phyloP scores from a whole-genome alignment of 2,329 filamentous ascomycete genomes.

The Thielaviopsis populi region DNA sequence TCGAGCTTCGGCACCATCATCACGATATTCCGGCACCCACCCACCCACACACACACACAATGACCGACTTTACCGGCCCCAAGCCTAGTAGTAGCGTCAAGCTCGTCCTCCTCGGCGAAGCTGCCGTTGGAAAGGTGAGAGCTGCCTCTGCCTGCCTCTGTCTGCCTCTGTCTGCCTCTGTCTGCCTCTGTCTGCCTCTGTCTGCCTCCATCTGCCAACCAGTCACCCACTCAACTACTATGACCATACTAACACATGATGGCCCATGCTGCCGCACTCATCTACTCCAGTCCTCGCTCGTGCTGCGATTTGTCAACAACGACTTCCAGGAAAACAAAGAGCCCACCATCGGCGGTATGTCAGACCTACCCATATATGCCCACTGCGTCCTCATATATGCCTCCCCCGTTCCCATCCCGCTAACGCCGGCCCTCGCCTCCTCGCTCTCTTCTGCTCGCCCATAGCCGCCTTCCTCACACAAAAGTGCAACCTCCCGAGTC shows the following conservation, averaged over 20 bases:
- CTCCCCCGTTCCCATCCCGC: conserved; percentile 11
- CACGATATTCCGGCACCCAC: no score
- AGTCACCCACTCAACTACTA: no score
- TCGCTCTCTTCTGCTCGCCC: not conserved
- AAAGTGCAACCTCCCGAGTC: conserved; percentile 88
- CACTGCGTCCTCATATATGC: not conserved
- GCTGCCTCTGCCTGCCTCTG: not conserved
- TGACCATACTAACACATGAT: not conserved
- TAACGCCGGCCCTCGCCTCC: not conserved
- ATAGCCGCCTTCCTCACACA: conserved; percentile 93
- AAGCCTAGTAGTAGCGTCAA: conserved; percentile 99
- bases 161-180: no score
- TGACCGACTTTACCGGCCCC: conserved; percentile 45
- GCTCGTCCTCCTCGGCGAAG: conserved; percentile 92
- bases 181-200: no score
- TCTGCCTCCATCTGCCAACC: no score
- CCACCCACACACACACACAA: conserved; percentile 17
- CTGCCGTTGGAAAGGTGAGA: conserved; percentile 86
- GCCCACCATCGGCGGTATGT: conserved; percentile 88
- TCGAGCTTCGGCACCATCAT: no score
- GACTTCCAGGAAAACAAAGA: conserved; percentile 99
- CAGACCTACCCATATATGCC: not conserved
- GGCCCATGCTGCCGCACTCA: not conserved
- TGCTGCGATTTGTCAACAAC: conserved; percentile 97
- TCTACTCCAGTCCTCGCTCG: conserved; percentile 65